Base-by-base conservation (phyloP, 78 protist genomes). In the Dictyostelium brefeldianum region DNA sequence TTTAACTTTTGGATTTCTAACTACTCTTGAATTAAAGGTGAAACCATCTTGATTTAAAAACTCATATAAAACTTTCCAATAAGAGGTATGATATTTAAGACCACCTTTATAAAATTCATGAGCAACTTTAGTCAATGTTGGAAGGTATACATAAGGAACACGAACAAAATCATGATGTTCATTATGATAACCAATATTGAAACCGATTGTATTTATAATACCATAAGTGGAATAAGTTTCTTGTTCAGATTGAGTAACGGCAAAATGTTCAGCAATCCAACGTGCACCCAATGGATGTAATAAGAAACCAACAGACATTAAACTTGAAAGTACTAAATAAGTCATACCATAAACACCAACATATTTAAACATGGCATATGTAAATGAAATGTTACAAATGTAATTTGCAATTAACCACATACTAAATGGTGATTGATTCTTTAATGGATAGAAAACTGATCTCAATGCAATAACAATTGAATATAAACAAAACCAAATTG, bases 211-310 rank as follows among this genome's bases (percentile, higher is more conserved):
- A 85, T 97, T 97, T 20, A 89, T 80, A 53, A 74, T 12, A 50
- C 99, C 99, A 90, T 97, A 97, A 90, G 97, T 97, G 22, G 98
- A 96, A 83, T 97, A 98, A 47, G 99, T 98, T 95, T 98, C 99
- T 50, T 87, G 89, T 43, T 54, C 96, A 22, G 75, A 81, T 62
- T 87, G 93, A n/a, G 74, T 71, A 62, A 92, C 94, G 5, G 81
- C 91, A 77, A 85, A 97, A 87, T 97, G 98, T 92, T 97, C 98
- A 46, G 97, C 90, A n/a, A 97, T 81, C 81, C 97, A 97, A 82
- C 97, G 99, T 29, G 97, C 98, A 2, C 98, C 97, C 12, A 81
- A 7, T 64, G 98, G 98, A 84, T 97, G 98, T 14, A 97, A 31
- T 36, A 95, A 22, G 77, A 78, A 75, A 18, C 93, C 98, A 64